Conservation (phyloP, 2,329 filamentous ascomycete genomes). For the Chrysoporthe cubensis region DNA sequence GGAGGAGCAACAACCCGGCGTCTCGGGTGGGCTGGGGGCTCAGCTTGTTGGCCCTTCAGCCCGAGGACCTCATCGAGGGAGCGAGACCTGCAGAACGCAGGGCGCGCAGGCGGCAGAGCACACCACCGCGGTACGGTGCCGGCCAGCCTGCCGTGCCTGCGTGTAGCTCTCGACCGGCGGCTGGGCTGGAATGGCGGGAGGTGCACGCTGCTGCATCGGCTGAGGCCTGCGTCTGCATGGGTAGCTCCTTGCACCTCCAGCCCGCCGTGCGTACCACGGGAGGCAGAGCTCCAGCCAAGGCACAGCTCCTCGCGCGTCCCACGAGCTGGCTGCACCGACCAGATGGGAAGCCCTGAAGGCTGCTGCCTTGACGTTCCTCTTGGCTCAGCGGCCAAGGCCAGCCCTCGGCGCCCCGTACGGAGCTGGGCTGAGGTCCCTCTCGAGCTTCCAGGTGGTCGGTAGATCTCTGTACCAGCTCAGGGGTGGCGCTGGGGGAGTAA, state of each 20-base stretch:
- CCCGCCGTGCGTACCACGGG: neutral
- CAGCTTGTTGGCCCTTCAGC: neutral
- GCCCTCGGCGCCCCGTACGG: neutral
- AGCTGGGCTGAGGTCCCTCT: neutral
- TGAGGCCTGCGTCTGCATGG: slow-evolving; percentile 13
- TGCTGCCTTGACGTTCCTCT: neutral
- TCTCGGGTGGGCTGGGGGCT: neutral
- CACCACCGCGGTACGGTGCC: neutral
- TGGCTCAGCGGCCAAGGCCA: neutral
- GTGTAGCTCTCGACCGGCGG: neutral
- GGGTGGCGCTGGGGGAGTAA: slow-evolving; percentile 10
- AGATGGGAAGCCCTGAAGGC: neutral
- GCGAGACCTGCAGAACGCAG: slow-evolving; percentile 1
- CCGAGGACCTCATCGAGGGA: slow-evolving; percentile 3
- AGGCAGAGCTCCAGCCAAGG: neutral
- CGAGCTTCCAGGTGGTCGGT: slow-evolving; percentile 10
- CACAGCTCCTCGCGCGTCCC: neutral
- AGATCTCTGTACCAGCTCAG: slow-evolving; percentile 15
- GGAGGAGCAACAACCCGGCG: neutral
- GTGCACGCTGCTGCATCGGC: neutral
- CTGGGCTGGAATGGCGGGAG: slow-evolving; percentile 2
- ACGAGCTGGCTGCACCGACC: neutral
- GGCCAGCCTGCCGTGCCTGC: neutral
- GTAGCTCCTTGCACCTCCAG: slow-evolving; percentile 3
- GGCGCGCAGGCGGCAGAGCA: neutral